Conservation (phyloP, 805 yeast species). For the Grigorovia transvaalensis region DNA sequence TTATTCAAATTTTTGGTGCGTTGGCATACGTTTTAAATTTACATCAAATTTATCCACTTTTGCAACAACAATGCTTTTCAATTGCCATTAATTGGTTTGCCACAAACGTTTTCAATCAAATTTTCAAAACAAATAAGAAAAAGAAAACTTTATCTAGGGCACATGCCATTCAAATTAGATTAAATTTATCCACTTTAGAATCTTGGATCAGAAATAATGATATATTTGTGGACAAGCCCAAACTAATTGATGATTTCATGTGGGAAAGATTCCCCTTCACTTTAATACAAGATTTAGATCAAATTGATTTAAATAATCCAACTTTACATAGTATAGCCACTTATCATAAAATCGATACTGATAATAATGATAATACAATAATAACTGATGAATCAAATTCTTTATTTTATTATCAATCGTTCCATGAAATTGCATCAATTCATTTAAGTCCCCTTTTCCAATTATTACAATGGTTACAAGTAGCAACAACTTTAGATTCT, state of each 20-base stretch:
- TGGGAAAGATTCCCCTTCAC: slow-evolving; percentile 32
- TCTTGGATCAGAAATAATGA: slow-evolving; percentile 72
- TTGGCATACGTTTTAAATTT: slow-evolving; percentile 73
- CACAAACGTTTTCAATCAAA: slow-evolving; percentile 58
- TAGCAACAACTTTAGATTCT: slow-evolving; percentile 59
- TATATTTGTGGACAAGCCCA: slow-evolving; percentile 22
- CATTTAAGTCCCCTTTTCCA: slow-evolving; percentile 69
- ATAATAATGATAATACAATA: slow-evolving; percentile 4
- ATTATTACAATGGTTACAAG: slow-evolving; percentile 82
- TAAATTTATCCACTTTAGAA: slow-evolving; percentile 77
- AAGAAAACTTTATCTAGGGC: slow-evolving; percentile 62
- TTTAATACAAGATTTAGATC: slow-evolving; percentile 23
- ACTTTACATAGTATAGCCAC: slow-evolving; percentile 19
- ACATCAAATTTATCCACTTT: slow-evolving; percentile 67
- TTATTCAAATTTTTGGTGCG: slow-evolving; percentile 83
- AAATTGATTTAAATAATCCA: slow-evolving; percentile 17
- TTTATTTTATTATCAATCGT: slow-evolving; percentile 51
- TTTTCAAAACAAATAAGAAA: slow-evolving; percentile 44
- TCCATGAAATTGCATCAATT: slow-evolving; percentile 52
- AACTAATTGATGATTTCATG: slow-evolving; percentile 30
- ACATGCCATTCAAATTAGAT: slow-evolving; percentile 79
- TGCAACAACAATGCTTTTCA: slow-evolving; percentile 69
- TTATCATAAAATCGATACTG: slow-evolving; percentile 14
- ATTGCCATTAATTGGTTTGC: slow-evolving; percentile 73
- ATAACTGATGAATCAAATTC: slow-evolving; percentile 30